These are phyloP conservation scores for Kuraishia piskuri DNA, from an alignment of 805 yeast genomes.

Conservation along the genomic window DNA sequence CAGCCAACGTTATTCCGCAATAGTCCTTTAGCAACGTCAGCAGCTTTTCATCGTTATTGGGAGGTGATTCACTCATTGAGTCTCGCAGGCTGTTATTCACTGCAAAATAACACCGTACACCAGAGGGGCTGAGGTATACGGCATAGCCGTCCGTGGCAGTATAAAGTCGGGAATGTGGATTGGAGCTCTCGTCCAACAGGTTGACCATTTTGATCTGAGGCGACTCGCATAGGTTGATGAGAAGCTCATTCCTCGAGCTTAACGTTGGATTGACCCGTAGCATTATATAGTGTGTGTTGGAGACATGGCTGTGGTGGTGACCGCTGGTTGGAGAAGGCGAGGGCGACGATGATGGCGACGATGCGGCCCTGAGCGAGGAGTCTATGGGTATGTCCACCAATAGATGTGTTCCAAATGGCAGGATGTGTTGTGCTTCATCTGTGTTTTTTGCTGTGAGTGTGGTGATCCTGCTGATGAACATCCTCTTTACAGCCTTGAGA, in stretches of 20 bases:
- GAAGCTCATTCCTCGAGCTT: conserved; percentile 34
- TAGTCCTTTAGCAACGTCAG: conserved; percentile 28
- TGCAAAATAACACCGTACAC: conserved; percentile 38
- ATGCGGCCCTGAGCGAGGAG: neutral
- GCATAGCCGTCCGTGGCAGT: conserved; percentile 25
- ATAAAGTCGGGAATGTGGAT: neutral
- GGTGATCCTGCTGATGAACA: conserved; percentile 17
- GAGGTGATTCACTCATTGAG: conserved; percentile 29
- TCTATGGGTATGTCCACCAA: conserved; percentile 5
- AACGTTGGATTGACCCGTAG: conserved; percentile 40
- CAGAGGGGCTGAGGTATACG: conserved; percentile 46
- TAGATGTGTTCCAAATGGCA: conserved; percentile 45
- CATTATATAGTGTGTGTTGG: conserved; percentile 15
- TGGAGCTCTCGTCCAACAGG: neutral
- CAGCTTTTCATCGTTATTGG: conserved; percentile 29
- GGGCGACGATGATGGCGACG: too few species aligned
- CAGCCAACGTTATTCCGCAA: conserved; percentile 15
- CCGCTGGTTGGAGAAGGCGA: too few species aligned
- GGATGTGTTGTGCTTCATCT: conserved; percentile 16
- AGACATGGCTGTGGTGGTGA: conserved; percentile 2
- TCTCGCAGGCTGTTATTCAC: conserved; percentile 22
- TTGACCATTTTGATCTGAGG: neutral
- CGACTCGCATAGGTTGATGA: conserved; percentile 20
- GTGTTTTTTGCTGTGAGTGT: neutral
- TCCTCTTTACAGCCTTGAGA: conserved; percentile 37